Percentiles rank a stretch among this genome's conserved stretches.
These are phyloP conservation scores for Aspergillus sparsus DNA, from an alignment of 495 filamentous ascomycete genomes.

Conservation along the genomic window DNA sequence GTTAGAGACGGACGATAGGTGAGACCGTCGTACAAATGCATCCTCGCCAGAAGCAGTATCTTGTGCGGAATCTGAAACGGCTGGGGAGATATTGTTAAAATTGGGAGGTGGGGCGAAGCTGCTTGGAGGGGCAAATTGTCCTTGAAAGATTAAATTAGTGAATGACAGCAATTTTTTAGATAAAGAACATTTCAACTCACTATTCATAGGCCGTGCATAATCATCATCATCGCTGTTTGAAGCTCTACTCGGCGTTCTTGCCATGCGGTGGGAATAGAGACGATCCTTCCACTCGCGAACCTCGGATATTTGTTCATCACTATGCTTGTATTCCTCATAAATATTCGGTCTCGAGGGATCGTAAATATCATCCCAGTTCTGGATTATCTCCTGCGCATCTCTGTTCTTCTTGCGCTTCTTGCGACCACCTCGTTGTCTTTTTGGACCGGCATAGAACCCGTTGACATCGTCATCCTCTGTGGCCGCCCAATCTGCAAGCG, in stretches of 20 bases:
- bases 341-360: conserved; percentile 82
- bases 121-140: conserved; percentile 70
- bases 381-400: conserved; percentile 58
- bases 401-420: conserved; percentile 86
- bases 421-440: conserved; percentile 74
- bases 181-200: conserved; percentile 43
- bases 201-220: conserved; percentile 50
- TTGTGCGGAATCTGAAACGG: conserved; percentile 40
- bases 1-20: conserved; percentile 33
- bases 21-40: conserved; percentile 66
- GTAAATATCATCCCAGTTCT: conserved; percentile 93
- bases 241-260: conserved; percentile 51
- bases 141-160: conserved; percentile 36
- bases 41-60: conserved; percentile 69
- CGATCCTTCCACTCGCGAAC: conserved; percentile 85
- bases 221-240: conserved; percentile 58
- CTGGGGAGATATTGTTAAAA: conserved; percentile 41
- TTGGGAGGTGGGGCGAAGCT: conserved; percentile 73
- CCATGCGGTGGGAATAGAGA: conserved; percentile 74
- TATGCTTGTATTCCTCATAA: conserved; percentile 82
- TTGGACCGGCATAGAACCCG: conserved; percentile 61
- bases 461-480: conserved; percentile 75
- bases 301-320: conserved; percentile 79
- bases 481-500: conserved; percentile 81
- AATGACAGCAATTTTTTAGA: not conserved